These are phyloP conservation scores for Sporothrix brasiliensis DNA, from an alignment of 2,329 filamentous ascomycete genomes.

Conservation along the genomic window DNA sequence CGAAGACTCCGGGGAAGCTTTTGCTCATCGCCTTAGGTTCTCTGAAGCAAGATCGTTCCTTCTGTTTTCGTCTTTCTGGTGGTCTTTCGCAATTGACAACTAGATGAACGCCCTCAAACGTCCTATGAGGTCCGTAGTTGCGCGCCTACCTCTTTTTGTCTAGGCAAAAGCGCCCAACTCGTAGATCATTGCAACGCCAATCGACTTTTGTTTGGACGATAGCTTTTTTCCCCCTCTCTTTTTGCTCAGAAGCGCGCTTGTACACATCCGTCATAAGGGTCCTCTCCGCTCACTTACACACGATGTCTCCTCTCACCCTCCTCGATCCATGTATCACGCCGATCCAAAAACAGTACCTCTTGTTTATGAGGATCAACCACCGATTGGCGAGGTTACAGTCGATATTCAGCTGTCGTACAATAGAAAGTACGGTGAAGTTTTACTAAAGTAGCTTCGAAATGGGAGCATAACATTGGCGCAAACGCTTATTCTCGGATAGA, in stretches of 20 bases:
- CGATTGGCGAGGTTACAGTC: not conserved
- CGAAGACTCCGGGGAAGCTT: conserved; percentile 14
- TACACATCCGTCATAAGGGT: not conserved
- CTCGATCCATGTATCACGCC: not conserved
- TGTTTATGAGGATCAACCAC: not conserved
- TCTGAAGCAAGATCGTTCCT: not conserved
- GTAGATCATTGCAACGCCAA: not conserved
- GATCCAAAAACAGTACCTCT: conserved; percentile 7
- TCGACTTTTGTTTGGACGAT: too few relatives aligned
- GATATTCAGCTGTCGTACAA: too few relatives aligned
- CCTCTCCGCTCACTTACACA: conserved; percentile 4
- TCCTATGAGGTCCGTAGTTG: not conserved
- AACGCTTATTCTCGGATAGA: too few relatives aligned
- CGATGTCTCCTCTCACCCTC: not conserved
- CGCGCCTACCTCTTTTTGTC: not conserved
- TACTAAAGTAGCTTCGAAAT: too few relatives aligned
- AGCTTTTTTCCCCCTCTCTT: too few relatives aligned
- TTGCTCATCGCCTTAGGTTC: not conserved
- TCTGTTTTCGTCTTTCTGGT: not conserved
- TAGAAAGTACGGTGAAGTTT: too few relatives aligned
- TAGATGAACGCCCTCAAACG: not conserved
- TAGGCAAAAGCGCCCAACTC: not conserved
- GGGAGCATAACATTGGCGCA: too few relatives aligned
- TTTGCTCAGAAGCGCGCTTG: too few relatives aligned
- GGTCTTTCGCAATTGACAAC: conserved; percentile 1